A percentile compares a stretch with the other conserved stretches of the same genome.
Evolutionary conservation across 371 early-diverging fungal species (phyloP).

Genomic region (Syncephalastrum monosporum): DNA sequence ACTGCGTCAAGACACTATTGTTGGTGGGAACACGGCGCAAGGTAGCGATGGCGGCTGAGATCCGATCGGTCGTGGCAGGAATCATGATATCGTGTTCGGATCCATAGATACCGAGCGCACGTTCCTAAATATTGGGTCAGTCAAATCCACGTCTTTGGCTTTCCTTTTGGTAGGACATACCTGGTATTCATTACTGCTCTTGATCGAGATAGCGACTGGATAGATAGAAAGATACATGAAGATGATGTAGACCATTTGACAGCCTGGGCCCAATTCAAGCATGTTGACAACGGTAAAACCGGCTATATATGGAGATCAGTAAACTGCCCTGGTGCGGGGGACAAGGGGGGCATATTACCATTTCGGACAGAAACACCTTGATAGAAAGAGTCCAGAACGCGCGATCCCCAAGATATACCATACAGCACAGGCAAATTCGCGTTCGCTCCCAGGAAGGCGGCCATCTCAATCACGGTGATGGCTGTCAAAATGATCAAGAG

Average conservation of each 20-base stretch:
- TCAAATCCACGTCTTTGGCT: not conserved
- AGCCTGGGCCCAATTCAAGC: conserved; percentile 43
- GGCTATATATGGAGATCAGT: conserved; percentile 18
- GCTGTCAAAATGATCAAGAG: conserved; percentile 10
- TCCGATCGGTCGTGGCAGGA: conserved; percentile 6
- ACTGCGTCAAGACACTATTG: conserved; percentile 27
- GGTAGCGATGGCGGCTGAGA: not conserved
- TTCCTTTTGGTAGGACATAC: conserved; percentile 10
- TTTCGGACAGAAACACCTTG: conserved; percentile 43
- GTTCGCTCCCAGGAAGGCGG: conserved; percentile 31
- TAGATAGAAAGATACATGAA: conserved; percentile 55
- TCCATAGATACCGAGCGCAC: conserved; percentile 16
- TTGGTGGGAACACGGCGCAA: conserved; percentile 15
- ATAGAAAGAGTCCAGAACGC: conserved; percentile 36
- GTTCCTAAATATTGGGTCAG: conserved; percentile 8
- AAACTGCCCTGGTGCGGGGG: no score
- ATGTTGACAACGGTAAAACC: conserved; percentile 43
- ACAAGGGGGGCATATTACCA: conserved; percentile 16
- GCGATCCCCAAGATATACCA: conserved; percentile 28
- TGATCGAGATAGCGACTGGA: conserved; percentile 51
- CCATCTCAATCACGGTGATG: conserved; percentile 32
- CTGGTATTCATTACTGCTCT: conserved; percentile 53
- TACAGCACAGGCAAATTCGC: conserved; percentile 39
- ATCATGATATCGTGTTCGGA: conserved; percentile 8
- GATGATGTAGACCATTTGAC: conserved; percentile 45